A percentile compares a stretch with the other conserved stretches of the same genome.
Evolutionary conservation across 805 yeast genomes (phyloP).

Genomic region (Teunomyces cretensis): DNA sequence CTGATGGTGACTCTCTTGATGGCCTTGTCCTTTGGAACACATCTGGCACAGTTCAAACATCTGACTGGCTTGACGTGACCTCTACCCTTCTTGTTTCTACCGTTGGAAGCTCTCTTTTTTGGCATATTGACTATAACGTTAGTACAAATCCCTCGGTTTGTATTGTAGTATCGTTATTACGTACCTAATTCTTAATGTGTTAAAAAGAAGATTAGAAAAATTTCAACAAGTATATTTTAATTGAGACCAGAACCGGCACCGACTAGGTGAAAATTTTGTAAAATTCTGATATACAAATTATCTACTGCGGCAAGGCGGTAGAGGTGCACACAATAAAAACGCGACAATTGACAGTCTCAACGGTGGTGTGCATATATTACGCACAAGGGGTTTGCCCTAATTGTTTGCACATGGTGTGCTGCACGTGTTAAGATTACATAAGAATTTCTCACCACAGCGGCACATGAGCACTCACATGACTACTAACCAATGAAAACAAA

Average conservation of each 20-base stretch:
- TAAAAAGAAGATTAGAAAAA: conserved; percentile 4
- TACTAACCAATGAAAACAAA: conserved; percentile 4
- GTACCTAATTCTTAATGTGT: conserved; percentile 4
- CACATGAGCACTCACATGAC: conserved; percentile 4
- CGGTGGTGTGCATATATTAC: background rate
- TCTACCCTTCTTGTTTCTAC: conserved; percentile 99
- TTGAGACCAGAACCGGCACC: conserved; percentile 1
- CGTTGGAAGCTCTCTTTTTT: conserved; percentile 99
- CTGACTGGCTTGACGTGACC: conserved; percentile 99
- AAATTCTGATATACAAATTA: background rate
- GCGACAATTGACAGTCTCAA: background rate
- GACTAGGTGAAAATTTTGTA: conserved; percentile 4
- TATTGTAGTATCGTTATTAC: background rate
- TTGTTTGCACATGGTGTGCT: background rate
- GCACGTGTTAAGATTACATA: background rate
- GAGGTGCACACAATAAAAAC: background rate
- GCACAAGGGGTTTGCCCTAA: background rate
- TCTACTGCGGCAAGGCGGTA: background rate
- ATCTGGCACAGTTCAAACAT: conserved; percentile 99
- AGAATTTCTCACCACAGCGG: background rate
- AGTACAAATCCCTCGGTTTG: conserved; percentile 15
- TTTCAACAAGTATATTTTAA: conserved; percentile 3
- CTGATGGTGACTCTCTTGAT: conserved; percentile 99
- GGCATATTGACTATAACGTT: conserved; percentile 70
- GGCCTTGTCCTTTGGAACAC: conserved; percentile 99